These are phyloP conservation scores for grape (Vitis vinifera) DNA, from an alignment of 164 flowering plant species.

Conservation along the genomic window DNA sequence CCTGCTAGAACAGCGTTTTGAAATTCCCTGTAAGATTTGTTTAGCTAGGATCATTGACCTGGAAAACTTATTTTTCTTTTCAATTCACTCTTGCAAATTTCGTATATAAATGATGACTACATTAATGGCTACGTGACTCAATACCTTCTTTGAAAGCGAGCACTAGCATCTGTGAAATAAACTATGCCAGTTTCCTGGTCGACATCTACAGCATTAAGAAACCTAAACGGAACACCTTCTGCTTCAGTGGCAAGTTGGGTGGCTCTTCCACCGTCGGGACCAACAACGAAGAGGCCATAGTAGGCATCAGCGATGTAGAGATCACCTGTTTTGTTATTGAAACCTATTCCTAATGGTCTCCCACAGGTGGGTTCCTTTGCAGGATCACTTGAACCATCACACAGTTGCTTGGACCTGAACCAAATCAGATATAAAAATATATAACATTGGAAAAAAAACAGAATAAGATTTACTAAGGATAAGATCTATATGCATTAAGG, in stretches of 20 bases:
- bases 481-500: too few relatives aligned
- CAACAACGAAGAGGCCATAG: slow-evolving; percentile 31
- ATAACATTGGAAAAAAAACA: too few relatives aligned
- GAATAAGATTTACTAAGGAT: too few relatives aligned
- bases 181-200: slow-evolving; percentile 29
- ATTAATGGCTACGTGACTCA: too few relatives aligned
- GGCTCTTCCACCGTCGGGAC: slow-evolving; percentile 36
- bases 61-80: too few relatives aligned
- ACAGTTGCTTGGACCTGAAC: slow-evolving; percentile 1
- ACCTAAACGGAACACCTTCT: slow-evolving; percentile 26
- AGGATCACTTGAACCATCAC: slow-evolving; percentile 26
- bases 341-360: slow-evolving; percentile 38
- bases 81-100: too few relatives aligned
- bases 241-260: slow-evolving; percentile 18
- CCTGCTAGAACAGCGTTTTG: too few relatives aligned
- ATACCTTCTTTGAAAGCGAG: slow-evolving; percentile 42
- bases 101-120: too few relatives aligned
- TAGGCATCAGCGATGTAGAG: slow-evolving; percentile 49
- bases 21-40: too few relatives aligned
- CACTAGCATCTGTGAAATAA: slow-evolving; percentile 53
- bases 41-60: too few relatives aligned
- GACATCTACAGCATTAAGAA: slow-evolving; percentile 35
- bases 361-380: slow-evolving; percentile 30
- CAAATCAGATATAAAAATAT: too few relatives aligned
- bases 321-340: slow-evolving; percentile 30